Percentiles rank a stretch among this genome's conserved stretches.
Conservation (phyloP, 805 yeast genomes). For the Saccharomycopsis oosterbeekiorum region DNA sequence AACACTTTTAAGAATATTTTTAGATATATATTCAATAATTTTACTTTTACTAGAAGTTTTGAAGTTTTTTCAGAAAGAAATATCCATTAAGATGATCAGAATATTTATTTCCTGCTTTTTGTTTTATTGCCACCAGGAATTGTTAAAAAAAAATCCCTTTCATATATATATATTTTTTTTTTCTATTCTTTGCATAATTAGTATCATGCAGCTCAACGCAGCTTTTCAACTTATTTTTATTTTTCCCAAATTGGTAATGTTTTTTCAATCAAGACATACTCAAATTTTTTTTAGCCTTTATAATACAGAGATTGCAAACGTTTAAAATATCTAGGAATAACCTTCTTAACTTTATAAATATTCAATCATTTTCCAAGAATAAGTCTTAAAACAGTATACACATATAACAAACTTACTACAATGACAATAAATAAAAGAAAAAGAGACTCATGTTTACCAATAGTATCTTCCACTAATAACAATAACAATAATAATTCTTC, state of each 20-base stretch:
- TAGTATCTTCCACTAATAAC: background rate
- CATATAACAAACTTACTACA: background rate
- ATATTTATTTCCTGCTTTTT: background rate
- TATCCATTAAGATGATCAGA: too few relatives aligned
- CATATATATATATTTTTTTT: too few relatives aligned
- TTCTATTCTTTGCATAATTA: background rate
- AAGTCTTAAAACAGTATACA: too few relatives aligned
- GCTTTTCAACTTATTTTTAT: background rate
- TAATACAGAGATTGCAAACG: background rate
- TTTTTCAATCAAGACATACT: background rate
- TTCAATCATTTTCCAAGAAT: too few relatives aligned
- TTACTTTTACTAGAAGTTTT: too few relatives aligned
- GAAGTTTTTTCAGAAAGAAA: background rate
- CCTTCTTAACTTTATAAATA: too few relatives aligned
- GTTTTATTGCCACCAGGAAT: background rate
- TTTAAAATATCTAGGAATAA: too few relatives aligned
- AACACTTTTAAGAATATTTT: too few relatives aligned
- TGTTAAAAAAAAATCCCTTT: background rate
- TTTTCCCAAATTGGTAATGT: background rate
- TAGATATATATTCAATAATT: too few relatives aligned
- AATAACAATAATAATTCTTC: background rate
- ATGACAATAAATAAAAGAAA: conserved; percentile 14
- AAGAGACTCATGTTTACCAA: conserved; percentile 14
- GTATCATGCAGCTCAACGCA: background rate
- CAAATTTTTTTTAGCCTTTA: background rate